phyloP scores from a whole-genome alignment of 805 yeast species.

The Teunomyces gatunensis region DNA sequence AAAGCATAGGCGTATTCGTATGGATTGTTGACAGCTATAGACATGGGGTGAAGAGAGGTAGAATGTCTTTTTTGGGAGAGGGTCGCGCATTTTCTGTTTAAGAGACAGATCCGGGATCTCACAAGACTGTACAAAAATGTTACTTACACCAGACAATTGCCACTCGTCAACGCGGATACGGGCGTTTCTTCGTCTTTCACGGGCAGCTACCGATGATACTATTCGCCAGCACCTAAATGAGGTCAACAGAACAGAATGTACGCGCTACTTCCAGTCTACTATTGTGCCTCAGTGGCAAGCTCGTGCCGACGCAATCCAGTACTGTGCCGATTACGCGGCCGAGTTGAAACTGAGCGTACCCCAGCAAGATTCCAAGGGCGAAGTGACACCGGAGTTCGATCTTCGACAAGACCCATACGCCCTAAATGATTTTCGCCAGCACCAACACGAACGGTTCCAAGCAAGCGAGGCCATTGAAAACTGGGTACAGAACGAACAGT shows the following conservation, averaged over 20 bases:
- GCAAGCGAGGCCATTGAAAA: conserved; percentile 28
- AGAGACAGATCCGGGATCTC: no score
- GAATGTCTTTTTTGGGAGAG: neutral
- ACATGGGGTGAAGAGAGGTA: neutral
- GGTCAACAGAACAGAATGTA: conserved; percentile 21
- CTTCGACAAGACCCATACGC: conserved; percentile 42
- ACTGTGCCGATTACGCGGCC: conserved; percentile 28
- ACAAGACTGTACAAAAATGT: conserved; percentile 3
- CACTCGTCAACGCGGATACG: conserved; percentile 30
- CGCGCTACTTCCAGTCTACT: conserved; percentile 21
- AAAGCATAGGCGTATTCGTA: conserved; percentile 22
- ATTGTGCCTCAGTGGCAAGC: conserved; percentile 39
- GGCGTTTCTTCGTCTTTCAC: conserved; percentile 37
- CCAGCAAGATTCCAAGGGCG: neutral
- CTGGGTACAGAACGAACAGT: conserved; percentile 37
- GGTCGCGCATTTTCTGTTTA: no score
- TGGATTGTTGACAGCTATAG: neutral
- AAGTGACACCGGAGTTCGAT: conserved; percentile 16
- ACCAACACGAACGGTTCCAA: conserved; percentile 20
- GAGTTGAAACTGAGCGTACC: conserved; percentile 17
- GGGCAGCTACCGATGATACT: conserved; percentile 41
- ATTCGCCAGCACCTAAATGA: conserved; percentile 39
- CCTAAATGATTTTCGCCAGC: conserved; percentile 18
- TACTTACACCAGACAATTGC: conserved; percentile 34
- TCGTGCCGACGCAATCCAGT: conserved; percentile 28